Evolutionary conservation across 2,329 filamentous ascomycete genomes (phyloP).

Genomic region (Xylariaceae sp.): DNA sequence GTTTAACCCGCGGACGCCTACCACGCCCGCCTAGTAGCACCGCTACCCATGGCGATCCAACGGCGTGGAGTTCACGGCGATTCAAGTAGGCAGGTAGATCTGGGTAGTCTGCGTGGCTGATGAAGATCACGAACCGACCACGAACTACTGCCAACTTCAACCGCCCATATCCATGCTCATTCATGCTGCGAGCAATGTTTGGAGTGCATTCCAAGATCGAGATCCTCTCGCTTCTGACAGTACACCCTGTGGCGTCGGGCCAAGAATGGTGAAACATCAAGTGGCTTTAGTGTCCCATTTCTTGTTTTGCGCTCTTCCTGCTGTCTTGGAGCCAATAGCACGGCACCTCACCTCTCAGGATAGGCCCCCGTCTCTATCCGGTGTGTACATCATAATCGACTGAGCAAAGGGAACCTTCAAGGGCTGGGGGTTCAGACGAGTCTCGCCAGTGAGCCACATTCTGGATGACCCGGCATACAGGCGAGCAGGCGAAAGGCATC

Average conservation of each 20-base stretch:
- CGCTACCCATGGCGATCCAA: slow-evolving; percentile 16
- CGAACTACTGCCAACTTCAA: slow-evolving; percentile 11
- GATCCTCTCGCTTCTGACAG: slow-evolving; percentile 4
- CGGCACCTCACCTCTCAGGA: background rate
- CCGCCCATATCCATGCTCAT: background rate
- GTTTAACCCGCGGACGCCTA: too few species aligned
- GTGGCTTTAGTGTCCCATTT: background rate
- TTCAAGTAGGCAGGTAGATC: slow-evolving; percentile 11
- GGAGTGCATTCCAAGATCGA: slow-evolving; percentile 12
- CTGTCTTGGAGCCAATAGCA: background rate
- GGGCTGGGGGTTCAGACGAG: too few species aligned
- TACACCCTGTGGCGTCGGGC: background rate
- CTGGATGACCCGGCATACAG: background rate
- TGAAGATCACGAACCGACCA: slow-evolving; percentile 1
- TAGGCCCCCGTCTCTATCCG: too few species aligned
- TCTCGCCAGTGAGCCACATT: too few species aligned
- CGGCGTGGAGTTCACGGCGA: slow-evolving; percentile 9
- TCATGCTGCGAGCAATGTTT: slow-evolving; percentile 8
- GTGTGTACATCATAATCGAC: background rate
- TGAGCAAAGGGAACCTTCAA: background rate
- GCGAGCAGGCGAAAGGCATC: too few species aligned
- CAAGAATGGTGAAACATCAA: background rate
- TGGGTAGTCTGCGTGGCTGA: slow-evolving; percentile 17
- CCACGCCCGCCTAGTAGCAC: background rate
- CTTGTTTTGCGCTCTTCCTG: background rate